Conservation (phyloP, 345 rosid species). For the Citrus glauca region DNA sequence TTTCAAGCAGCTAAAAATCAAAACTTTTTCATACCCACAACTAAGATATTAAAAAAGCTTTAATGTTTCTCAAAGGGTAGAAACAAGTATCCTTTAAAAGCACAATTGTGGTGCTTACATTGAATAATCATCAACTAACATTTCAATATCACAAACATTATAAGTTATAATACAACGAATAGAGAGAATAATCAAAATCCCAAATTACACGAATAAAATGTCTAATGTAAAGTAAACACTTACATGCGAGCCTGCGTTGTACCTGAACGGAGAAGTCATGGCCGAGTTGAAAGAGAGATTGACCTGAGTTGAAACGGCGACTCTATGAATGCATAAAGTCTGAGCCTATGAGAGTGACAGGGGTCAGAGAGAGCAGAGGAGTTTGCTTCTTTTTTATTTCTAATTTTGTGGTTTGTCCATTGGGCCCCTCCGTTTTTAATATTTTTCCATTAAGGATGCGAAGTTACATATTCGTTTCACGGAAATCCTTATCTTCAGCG, state of each 20-base stretch:
- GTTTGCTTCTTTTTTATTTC: not conserved
- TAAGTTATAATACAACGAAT: not conserved
- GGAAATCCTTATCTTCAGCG: no score
- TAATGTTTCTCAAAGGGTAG: not conserved
- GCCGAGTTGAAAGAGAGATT: not conserved
- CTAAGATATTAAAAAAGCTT: not conserved
- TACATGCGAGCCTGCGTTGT: not conserved
- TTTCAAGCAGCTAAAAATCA: not conserved
- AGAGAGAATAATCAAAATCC: not conserved
- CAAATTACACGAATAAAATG: not conserved
- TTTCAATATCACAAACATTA: not conserved
- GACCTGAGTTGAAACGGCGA: not conserved
- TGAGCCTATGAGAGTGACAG: not conserved
- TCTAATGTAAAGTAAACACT: not conserved
- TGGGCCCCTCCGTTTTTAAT: not conserved
- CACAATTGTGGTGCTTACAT: not conserved
- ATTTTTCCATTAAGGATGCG: not conserved
- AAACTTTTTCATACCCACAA: not conserved
- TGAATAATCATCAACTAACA: not conserved
- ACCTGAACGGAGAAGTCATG: conserved; percentile 7
- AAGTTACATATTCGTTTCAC: not conserved
- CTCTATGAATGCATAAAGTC: no score
- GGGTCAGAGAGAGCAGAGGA: not conserved
- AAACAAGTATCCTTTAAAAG: not conserved
- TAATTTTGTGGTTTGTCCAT: not conserved